Percentiles rank a stretch among this genome's conserved stretches.
These are phyloP conservation scores for Litchi chinensis DNA, from an alignment of 345 rosid species.

Conservation along the genomic window DNA sequence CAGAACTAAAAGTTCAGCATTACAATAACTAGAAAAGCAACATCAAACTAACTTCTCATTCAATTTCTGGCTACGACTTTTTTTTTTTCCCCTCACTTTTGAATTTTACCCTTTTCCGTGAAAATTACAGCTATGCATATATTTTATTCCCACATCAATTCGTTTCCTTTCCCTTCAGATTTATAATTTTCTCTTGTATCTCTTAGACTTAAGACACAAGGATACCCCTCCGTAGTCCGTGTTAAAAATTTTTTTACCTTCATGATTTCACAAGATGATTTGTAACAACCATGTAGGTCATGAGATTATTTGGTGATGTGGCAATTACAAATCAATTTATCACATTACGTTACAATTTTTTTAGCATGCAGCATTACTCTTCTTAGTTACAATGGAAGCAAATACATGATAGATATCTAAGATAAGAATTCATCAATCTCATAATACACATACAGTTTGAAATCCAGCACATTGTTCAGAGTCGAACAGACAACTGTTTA, in stretches of 20 bases:
- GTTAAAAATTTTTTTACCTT: background rate
- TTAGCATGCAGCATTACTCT: background rate
- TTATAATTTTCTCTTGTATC: slow-evolving; percentile 4
- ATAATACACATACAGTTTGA: background rate
- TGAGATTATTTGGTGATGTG: background rate
- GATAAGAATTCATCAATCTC: background rate
- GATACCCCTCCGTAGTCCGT: background rate
- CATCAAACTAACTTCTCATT: background rate
- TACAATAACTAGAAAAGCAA: background rate
- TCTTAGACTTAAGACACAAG: background rate
- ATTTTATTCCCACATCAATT: background rate
- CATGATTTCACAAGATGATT: background rate
- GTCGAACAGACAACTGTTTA: background rate
- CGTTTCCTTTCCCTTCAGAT: slow-evolving; percentile 8
- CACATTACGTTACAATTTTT: background rate
- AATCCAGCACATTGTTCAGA: background rate
- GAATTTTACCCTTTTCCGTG: background rate
- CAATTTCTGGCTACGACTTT: background rate
- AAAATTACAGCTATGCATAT: background rate
- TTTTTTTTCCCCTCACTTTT: background rate
- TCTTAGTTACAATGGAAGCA: background rate
- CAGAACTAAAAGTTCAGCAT: background rate
- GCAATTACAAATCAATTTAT: background rate
- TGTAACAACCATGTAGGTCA: background rate
- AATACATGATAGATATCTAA: background rate